Evolutionary conservation across 2,329 filamentous ascomycete genomes (phyloP).

Genomic region (Diaporthe caulivora): DNA sequence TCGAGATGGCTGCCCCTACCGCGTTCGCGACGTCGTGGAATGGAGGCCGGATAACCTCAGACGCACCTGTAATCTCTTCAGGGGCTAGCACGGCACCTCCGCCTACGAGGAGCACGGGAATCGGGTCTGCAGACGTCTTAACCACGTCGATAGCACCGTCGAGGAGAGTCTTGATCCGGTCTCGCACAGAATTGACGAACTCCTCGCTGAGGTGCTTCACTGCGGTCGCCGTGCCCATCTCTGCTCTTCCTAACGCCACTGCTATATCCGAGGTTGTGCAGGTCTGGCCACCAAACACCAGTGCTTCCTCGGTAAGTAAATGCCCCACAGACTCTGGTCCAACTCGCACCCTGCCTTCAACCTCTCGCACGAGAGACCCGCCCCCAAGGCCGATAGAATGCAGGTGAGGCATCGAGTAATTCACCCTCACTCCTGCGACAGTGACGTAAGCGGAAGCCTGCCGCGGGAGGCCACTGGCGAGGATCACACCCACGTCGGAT

Average conservation of each 20-base stretch:
- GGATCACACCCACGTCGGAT: slow-evolving; percentile 61
- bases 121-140: slow-evolving; percentile 45
- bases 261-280: slow-evolving; percentile 62
- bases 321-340: slow-evolving; percentile 65
- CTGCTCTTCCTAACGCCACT: slow-evolving; percentile 56
- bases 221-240: slow-evolving; percentile 57
- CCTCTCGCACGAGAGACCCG: slow-evolving; percentile 53
- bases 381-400: slow-evolving; percentile 58
- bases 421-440: slow-evolving; percentile 60
- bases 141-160: slow-evolving; percentile 46
- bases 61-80: slow-evolving; percentile 49
- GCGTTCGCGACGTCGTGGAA: slow-evolving; percentile 61
- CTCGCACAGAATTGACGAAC: slow-evolving; percentile 45
- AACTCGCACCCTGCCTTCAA: slow-evolving; percentile 51
- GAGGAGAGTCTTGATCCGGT: slow-evolving; percentile 40
- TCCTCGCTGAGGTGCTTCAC: slow-evolving; percentile 33
- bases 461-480: slow-evolving; percentile 61
- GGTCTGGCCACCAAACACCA: slow-evolving; percentile 60
- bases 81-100: slow-evolving; percentile 58
- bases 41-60: slow-evolving; percentile 51
- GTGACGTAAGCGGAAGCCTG: slow-evolving; percentile 59
- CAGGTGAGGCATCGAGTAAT: slow-evolving; percentile 52
- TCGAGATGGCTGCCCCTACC: slow-evolving; percentile 61
- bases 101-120: slow-evolving; percentile 55
- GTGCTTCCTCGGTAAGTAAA: slow-evolving; percentile 57